These are phyloP conservation scores for Hura crepitans DNA, from an alignment of 441 rosid genomes.

Conservation along the genomic window DNA sequence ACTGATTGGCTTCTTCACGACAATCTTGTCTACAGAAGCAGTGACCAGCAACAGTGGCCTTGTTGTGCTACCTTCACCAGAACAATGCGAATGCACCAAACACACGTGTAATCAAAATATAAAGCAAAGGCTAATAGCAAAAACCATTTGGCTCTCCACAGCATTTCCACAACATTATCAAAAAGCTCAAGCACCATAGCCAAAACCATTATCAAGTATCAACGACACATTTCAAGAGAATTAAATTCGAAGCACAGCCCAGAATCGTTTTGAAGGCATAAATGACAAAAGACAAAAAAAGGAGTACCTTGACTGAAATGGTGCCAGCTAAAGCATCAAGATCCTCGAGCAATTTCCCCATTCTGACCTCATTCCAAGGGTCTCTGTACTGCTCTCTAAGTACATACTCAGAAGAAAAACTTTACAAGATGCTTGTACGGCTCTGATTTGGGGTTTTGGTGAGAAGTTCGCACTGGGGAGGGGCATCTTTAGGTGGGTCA, in stretches of 20 bases:
- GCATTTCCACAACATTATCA: neutral
- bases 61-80: conserved; percentile 48
- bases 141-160: too few species aligned
- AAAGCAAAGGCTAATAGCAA: neutral
- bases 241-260: neutral
- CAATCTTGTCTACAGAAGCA: conserved; percentile 83
- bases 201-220: too few species aligned
- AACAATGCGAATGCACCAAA: conserved; percentile 58
- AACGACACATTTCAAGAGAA: neutral
- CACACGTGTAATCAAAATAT: conserved; percentile 16
- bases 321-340: conserved; percentile 92
- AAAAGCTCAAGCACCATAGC: neutral
- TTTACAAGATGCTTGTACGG: conserved; percentile 61
- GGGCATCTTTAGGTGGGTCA: conserved; percentile 75
- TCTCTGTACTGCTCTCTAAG: conserved; percentile 80
- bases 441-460: conserved; percentile 57
- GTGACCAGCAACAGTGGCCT: conserved; percentile 75
- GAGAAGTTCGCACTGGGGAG: conserved; percentile 64
- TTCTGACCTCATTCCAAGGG: conserved; percentile 81
- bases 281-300: neutral
- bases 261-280: neutral
- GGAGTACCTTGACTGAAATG: conserved; percentile 72
- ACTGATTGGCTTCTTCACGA: conserved; percentile 58
- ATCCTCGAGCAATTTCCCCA: conserved; percentile 81
- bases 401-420: conserved; percentile 59